Conservation (phyloP, 148 eudicot species). For the Arbutus unedo region DNA sequence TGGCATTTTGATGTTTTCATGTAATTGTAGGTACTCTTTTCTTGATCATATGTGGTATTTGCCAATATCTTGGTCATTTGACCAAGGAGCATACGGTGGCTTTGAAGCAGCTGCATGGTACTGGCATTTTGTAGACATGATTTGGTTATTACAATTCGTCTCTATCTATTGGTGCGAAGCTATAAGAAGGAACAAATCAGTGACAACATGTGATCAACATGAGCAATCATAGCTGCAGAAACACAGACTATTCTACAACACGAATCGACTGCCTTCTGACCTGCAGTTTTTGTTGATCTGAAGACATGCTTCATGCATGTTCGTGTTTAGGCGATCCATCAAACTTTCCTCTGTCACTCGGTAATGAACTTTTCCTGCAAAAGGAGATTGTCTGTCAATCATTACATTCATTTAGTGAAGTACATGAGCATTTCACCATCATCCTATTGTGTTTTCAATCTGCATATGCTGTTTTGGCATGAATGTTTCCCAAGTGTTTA, state of each 20-base stretch:
- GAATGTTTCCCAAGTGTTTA: not conserved
- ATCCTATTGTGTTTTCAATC: not conserved
- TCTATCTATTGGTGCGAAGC: too few species aligned
- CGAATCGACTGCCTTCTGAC: slow-evolving; percentile 23
- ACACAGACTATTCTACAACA: not conserved
- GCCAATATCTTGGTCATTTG: too few species aligned
- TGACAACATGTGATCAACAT: not conserved
- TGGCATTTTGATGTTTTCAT: too few species aligned
- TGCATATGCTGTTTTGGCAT: not conserved
- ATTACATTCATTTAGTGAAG: not conserved
- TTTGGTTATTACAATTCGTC: too few species aligned
- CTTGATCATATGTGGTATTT: too few species aligned
- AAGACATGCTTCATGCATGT: slow-evolving; percentile 81
- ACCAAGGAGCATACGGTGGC: too few species aligned
- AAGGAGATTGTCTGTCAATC: slow-evolving; percentile 7
- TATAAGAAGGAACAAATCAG: too few species aligned
- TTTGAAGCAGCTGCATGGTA: too few species aligned
- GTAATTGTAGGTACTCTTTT: too few species aligned
- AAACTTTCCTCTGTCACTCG: slow-evolving; percentile 71
- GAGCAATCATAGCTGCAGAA: not conserved
- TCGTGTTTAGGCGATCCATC: slow-evolving; percentile 71
- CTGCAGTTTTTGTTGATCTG: slow-evolving; percentile 68
- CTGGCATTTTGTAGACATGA: too few species aligned
- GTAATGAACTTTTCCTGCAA: slow-evolving; percentile 44
- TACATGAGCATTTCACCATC: not conserved